A percentile compares a stretch with the other conserved stretches of the same genome.
phyloP scores from a whole-genome alignment of 2,329 filamentous ascomycete species.

The Thyridium curvatum region DNA sequence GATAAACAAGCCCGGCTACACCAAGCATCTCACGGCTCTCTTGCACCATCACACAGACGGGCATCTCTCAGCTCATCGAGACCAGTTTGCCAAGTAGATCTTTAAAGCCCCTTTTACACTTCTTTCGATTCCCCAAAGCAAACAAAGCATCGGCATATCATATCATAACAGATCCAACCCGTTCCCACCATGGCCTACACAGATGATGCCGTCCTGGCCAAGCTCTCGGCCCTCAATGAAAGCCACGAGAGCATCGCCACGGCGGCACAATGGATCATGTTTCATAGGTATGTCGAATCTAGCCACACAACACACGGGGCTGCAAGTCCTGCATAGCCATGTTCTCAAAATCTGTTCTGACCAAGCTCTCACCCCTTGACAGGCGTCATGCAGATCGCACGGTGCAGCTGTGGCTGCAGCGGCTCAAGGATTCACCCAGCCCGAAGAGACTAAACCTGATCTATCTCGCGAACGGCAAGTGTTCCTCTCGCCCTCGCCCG shows the following conservation, averaged over 20 bases:
- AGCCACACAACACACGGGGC: too few relatives aligned
- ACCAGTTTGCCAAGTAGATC: not conserved
- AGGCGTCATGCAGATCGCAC: constrained; percentile 91
- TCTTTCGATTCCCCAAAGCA: constrained; percentile 1
- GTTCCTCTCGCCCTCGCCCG: not conserved
- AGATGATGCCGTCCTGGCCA: constrained; percentile 90
- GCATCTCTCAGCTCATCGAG: too few relatives aligned
- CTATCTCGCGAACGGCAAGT: constrained; percentile 87
- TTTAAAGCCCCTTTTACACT: constrained; percentile 6
- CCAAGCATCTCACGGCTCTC: too few relatives aligned
- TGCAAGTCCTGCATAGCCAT: too few relatives aligned
- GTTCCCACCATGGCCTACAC: constrained; percentile 75
- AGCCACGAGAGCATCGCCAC: constrained; percentile 96
- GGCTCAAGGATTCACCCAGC: constrained; percentile 79
- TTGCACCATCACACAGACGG: too few relatives aligned
- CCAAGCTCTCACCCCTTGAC: not conserved
- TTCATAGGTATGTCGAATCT: constrained; percentile 73
- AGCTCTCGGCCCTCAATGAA: constrained; percentile 92
- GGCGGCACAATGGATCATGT: constrained; percentile 99
- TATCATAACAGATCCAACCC: too few relatives aligned
- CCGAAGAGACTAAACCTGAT: constrained; percentile 84
- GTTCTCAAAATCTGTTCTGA: too few relatives aligned
- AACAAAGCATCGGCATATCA: not conserved
- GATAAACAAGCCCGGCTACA: too few relatives aligned
- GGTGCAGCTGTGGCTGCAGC: constrained; percentile 84